These are phyloP conservation scores for Vanderwaltozyma yarrowii DNA, from an alignment of 805 yeast genomes.

Conservation along the genomic window DNA sequence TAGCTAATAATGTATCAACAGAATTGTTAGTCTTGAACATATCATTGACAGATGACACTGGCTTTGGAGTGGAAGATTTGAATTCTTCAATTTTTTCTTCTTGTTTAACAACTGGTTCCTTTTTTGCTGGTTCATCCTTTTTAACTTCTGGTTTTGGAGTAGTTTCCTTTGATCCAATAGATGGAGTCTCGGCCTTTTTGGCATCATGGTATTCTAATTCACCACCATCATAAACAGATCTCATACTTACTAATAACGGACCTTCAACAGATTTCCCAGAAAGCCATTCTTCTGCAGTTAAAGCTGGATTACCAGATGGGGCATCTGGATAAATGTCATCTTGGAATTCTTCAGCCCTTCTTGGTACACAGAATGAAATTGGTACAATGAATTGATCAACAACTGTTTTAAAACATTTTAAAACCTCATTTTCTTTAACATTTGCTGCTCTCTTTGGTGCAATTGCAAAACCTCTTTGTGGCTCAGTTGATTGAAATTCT, in stretches of 20 bases:
- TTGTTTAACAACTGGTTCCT: conserved; percentile 44
- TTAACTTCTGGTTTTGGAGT: conserved; percentile 8
- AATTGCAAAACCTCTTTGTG: conserved; percentile 93
- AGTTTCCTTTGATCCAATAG: conserved; percentile 2
- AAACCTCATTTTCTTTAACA: conserved; percentile 74
- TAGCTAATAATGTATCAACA: conserved; percentile 22
- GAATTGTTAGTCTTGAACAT: conserved; percentile 18
- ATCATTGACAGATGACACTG: conserved; percentile 13
- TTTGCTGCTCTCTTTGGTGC: conserved; percentile 78
- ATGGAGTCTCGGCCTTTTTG: conserved; percentile 10
- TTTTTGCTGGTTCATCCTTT: conserved; percentile 5
- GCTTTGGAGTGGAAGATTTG: conserved; percentile 19
- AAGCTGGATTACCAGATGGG: conserved; percentile 69
- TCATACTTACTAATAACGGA: conserved; percentile 71
- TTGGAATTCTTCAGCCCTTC: conserved; percentile 89
- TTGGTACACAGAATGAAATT: conserved; percentile 83
- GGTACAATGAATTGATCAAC: conserved; percentile 83
- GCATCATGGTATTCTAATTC: conserved; percentile 8
- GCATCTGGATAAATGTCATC: conserved; percentile 89
- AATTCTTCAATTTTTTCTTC: conserved; percentile 39
- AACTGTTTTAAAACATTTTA: conserved; percentile 76
- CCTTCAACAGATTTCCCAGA: conserved; percentile 72
- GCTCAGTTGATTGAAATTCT: conserved; percentile 81
- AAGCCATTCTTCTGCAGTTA: conserved; percentile 70
- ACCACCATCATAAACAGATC: conserved; percentile 64